phyloP scores from a whole-genome alignment of 176 grass and related monocot species.

The Triticum dicoccoides region DNA sequence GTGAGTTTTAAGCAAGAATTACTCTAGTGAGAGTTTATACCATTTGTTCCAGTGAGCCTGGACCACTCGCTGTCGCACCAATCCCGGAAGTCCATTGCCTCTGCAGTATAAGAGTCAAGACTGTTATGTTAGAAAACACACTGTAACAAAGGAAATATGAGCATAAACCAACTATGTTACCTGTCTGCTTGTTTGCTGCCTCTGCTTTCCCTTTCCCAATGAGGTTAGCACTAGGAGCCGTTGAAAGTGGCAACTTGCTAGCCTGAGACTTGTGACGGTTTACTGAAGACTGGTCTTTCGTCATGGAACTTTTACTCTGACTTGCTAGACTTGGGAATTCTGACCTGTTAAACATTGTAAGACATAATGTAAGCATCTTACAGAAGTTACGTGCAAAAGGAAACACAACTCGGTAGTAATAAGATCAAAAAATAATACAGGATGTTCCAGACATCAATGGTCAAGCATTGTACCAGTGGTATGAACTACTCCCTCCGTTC shows the following conservation, averaged over 20 bases:
- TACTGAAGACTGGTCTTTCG: constrained; percentile 47
- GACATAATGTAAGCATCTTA: constrained; percentile 27
- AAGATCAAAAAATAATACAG: background rate
- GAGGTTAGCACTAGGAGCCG: constrained; percentile 28
- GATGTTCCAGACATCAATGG: background rate
- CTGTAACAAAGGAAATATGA: constrained; percentile 18
- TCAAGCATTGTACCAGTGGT: background rate
- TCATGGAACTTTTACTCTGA: constrained; percentile 44
- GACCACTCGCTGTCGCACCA: constrained; percentile 86
- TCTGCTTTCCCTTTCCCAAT: constrained; percentile 55
- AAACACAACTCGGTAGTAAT: background rate
- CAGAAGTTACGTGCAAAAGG: background rate
- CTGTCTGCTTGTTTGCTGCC: constrained; percentile 66
- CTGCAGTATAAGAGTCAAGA: constrained; percentile 36
- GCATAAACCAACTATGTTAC: constrained; percentile 25
- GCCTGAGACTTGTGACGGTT: constrained; percentile 60
- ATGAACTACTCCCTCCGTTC: background rate
- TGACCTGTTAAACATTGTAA: constrained; percentile 44
- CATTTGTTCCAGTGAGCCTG: constrained; percentile 80
- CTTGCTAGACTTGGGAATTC: constrained; percentile 63
- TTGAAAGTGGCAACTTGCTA: constrained; percentile 40
- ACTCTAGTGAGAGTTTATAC: constrained; percentile 43
- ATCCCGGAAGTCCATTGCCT: constrained; percentile 88
- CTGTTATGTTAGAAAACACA: constrained; percentile 30
- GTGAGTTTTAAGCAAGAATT: constrained; percentile 16